Evolutionary conservation across 768 basidiomycete genomes (phyloP).

Genomic region (Cyclocybe aegerita): DNA sequence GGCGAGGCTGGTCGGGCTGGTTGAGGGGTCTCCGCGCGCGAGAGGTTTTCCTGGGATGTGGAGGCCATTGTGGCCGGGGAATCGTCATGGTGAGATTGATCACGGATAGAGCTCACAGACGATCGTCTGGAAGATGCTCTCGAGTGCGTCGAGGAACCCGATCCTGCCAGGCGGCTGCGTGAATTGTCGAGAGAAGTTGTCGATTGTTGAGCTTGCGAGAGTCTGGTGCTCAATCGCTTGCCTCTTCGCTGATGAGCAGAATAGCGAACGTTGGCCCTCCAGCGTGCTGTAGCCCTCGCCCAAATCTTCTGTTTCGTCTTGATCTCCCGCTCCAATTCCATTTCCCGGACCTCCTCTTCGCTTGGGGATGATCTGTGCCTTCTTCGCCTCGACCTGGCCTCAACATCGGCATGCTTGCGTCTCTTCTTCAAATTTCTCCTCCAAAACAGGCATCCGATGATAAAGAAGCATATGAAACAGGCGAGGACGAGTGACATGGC

Average conservation of each 20-base stretch:
- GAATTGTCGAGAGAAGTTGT: slow-evolving; percentile 19
- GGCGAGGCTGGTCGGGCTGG: too few species aligned
- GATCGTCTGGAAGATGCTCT: slow-evolving; percentile 27
- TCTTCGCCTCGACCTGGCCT: slow-evolving; percentile 42
- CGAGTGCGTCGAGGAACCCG: slow-evolving; percentile 17
- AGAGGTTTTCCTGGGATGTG: slow-evolving; percentile 12
- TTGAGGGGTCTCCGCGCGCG: too few species aligned
- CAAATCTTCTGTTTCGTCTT: slow-evolving; percentile 58
- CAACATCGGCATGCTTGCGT: slow-evolving; percentile 44
- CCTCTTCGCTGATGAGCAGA: slow-evolving; percentile 60
- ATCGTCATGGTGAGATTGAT: slow-evolving; percentile 9
- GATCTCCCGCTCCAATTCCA: slow-evolving; percentile 41
- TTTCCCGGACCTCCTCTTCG: slow-evolving; percentile 29
- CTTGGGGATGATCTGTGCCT: slow-evolving; percentile 2
- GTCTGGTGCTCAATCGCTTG: slow-evolving; percentile 29
- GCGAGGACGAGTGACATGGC: slow-evolving; percentile 64
- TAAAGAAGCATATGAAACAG: slow-evolving; percentile 56
- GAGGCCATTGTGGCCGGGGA: slow-evolving; percentile 3
- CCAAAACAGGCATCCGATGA: slow-evolving; percentile 63
- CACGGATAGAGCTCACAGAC: slow-evolving; percentile 22
- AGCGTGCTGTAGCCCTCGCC: slow-evolving; percentile 65
- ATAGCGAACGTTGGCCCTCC: slow-evolving; percentile 63
- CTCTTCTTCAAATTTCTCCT: slow-evolving; percentile 38
- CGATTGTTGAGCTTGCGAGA: slow-evolving; percentile 27
- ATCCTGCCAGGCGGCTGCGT: slow-evolving; percentile 13